Evolutionary conservation across 192 early-diverging fungal species (phyloP).

Genomic region (Podila epicladia): DNA sequence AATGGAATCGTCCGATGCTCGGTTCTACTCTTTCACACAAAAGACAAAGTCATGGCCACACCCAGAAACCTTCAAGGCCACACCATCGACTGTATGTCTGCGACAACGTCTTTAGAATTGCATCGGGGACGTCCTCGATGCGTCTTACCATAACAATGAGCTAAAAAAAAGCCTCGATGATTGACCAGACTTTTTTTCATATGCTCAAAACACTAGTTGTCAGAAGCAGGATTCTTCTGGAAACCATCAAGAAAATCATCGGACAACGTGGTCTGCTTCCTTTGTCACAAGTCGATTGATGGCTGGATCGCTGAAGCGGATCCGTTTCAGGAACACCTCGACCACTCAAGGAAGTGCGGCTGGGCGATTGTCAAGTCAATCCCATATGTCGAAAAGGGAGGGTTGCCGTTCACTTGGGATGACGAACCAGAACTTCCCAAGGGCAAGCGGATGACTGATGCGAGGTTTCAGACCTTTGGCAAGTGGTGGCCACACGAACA

Average conservation of each 20-base stretch:
- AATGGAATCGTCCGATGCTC: conserved; percentile 6
- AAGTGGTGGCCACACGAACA: conserved; percentile 53
- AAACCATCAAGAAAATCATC: conserved; percentile 4
- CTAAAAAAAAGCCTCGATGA: neutral
- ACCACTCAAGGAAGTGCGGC: conserved; percentile 23
- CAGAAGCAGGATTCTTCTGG: conserved; percentile 51
- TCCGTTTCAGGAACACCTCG: conserved; percentile 37
- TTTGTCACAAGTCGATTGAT: conserved; percentile 48
- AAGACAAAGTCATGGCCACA: conserved; percentile 4
- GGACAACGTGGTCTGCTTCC: conserved; percentile 52
- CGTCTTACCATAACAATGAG: neutral
- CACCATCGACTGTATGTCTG: conserved; percentile 9
- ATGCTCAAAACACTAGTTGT: conserved; percentile 15
- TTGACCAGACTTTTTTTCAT: neutral
- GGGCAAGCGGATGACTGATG: conserved; percentile 38
- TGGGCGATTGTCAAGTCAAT: conserved; percentile 41
- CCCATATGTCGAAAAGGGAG: conserved; percentile 3
- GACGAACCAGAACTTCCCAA: conserved; percentile 32
- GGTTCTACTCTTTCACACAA: conserved; percentile 1
- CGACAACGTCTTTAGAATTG: neutral
- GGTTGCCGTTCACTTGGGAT: conserved; percentile 44
- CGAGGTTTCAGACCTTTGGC: conserved; percentile 45
- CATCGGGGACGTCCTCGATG: neutral
- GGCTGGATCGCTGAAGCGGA: conserved; percentile 30
- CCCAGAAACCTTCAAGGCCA: conserved; percentile 10